These are phyloP conservation scores for Cantharellus cinnabarinus DNA, from an alignment of 768 basidiomycete genomes.

Conservation along the genomic window DNA sequence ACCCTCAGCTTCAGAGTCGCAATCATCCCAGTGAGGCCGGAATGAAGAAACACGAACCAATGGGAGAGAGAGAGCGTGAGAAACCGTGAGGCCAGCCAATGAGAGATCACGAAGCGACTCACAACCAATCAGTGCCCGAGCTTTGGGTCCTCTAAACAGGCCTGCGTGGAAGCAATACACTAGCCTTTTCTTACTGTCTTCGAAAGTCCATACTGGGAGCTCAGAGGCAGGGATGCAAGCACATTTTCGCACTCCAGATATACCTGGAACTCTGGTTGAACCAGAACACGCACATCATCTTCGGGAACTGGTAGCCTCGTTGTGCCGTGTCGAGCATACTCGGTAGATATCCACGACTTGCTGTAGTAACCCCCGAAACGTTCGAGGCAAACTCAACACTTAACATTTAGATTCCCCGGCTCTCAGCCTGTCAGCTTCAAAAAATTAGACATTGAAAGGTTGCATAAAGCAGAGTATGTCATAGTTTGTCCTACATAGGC, in stretches of 20 bases:
- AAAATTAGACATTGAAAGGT: constrained; percentile 39
- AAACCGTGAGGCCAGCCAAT: too few species aligned
- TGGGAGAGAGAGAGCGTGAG: too few species aligned
- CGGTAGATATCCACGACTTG: neutral
- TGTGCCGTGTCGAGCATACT: neutral
- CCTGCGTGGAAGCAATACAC: too few species aligned
- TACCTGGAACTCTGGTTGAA: neutral
- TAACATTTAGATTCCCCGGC: constrained; percentile 51
- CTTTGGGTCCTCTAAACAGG: too few species aligned
- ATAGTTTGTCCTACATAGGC: neutral
- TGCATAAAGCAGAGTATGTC: constrained; percentile 64
- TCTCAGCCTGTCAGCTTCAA: constrained; percentile 90
- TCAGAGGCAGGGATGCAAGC: too few species aligned
- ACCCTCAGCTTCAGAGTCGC: too few species aligned
- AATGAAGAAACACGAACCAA: too few species aligned
- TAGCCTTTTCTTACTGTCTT: too few species aligned
- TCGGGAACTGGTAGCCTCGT: neutral
- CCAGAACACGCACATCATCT: neutral
- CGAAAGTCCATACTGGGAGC: too few species aligned
- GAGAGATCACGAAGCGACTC: too few species aligned
- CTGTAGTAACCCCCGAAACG: neutral
- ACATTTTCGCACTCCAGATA: neutral
- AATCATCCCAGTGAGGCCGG: too few species aligned
- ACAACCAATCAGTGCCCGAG: too few species aligned
- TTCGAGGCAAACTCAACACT: neutral